Evolutionary conservation across 345 rosid genomes (phyloP).

Genomic region (Toxicodendron radicans): DNA sequence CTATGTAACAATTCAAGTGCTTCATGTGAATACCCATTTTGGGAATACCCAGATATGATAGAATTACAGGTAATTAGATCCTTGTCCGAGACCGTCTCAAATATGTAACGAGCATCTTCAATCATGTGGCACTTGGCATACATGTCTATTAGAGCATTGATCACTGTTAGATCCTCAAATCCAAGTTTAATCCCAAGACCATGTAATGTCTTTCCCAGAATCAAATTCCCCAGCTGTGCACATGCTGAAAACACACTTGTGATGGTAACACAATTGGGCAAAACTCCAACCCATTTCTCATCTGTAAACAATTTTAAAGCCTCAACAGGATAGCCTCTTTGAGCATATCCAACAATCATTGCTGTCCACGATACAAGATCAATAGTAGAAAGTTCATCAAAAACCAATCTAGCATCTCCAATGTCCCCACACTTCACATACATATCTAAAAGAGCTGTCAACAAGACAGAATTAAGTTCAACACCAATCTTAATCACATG

Average conservation of each 20-base stretch:
- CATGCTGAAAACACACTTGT: constrained; percentile 72
- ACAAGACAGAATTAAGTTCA: constrained; percentile 54
- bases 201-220: constrained; percentile 63
- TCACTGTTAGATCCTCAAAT: constrained; percentile 55
- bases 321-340: constrained; percentile 46
- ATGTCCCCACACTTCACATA: constrained; percentile 72
- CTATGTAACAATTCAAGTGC: constrained; percentile 55
- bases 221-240: constrained; percentile 49
- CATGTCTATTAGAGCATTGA: constrained; percentile 86
- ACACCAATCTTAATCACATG: constrained; percentile 66
- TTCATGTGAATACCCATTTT: constrained; percentile 53
- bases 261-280: constrained; percentile 63
- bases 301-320: constrained; percentile 62
- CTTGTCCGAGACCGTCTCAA: constrained; percentile 48
- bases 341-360: constrained; percentile 84
- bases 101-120: constrained; percentile 55
- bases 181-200: constrained; percentile 59
- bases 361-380: constrained; percentile 85
- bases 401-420: constrained; percentile 54
- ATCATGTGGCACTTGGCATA: constrained; percentile 70
- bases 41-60: constrained; percentile 81
- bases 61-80: constrained; percentile 80
- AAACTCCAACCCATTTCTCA: constrained; percentile 48
- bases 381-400: constrained; percentile 40
- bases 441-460: constrained; percentile 68